phyloP scores from a whole-genome alignment of 306 rosid species.

The Glycine soja region DNA sequence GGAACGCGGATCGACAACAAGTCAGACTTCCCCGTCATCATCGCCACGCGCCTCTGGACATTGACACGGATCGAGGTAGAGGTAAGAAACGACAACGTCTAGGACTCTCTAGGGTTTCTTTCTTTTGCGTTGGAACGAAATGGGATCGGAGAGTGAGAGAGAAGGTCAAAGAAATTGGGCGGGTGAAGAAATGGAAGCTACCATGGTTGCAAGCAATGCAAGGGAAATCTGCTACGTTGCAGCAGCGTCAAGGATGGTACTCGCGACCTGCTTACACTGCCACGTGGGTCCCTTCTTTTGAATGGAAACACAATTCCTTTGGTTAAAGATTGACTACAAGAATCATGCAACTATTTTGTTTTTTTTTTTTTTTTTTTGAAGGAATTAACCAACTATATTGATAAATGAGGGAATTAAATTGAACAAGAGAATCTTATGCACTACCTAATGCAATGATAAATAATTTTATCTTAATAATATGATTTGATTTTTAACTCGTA shows the following conservation, averaged over 20 bases:
- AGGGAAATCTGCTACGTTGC: constrained; percentile 48
- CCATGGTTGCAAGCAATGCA: constrained; percentile 4
- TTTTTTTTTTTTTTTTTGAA: background rate
- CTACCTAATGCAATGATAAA: too few species aligned
- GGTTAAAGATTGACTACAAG: background rate
- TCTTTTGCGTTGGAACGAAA: background rate
- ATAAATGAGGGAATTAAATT: background rate
- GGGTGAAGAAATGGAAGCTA: constrained; percentile 43
- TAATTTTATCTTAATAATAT: too few species aligned
- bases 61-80: constrained; percentile 25
- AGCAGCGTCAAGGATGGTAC: constrained; percentile 49
- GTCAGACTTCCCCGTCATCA: constrained; percentile 81
- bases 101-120: constrained; percentile 14
- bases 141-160: constrained; percentile 23
- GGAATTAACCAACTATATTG: too few species aligned
- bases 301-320: background rate
- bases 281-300: constrained; percentile 46
- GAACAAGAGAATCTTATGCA: background rate
- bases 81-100: background rate
- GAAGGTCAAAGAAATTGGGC: constrained; percentile 62
- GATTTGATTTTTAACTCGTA: too few species aligned
- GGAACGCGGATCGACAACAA: constrained; percentile 77
- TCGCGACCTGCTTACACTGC: constrained; percentile 25
- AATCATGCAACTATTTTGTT: too few species aligned
- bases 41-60: constrained; percentile 50